A percentile compares a stretch with the other conserved stretches of the same genome.
These are phyloP conservation scores for Sporothrix curviconia DNA, from an alignment of 2,329 filamentous ascomycete species.

Conservation along the genomic window DNA sequence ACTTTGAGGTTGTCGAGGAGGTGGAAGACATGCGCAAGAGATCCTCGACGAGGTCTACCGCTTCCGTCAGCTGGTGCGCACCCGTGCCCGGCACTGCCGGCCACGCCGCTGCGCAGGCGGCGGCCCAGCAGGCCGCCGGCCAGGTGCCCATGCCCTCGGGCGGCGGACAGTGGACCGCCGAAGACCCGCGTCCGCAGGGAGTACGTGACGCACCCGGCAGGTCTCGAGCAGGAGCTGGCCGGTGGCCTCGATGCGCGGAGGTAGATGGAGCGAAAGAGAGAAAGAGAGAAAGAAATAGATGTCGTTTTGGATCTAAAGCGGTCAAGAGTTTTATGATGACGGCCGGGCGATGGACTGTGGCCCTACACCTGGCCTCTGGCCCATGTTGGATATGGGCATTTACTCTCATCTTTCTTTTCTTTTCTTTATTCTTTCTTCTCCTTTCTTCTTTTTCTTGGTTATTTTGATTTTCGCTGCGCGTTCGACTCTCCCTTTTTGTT, in stretches of 20 bases:
- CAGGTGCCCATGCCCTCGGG: conserved; percentile 48
- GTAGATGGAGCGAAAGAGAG: conserved; percentile 20
- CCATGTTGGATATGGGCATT: no score
- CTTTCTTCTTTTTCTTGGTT: no score
- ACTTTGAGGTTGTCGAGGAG: conserved; percentile 96
- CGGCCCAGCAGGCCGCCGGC: conserved; percentile 28
- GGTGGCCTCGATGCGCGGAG: conserved; percentile 49
- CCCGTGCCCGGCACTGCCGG: conserved; percentile 35
- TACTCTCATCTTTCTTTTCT: no score
- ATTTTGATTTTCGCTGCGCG: not conserved
- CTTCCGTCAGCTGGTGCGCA: conserved; percentile 64
- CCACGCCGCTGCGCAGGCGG: conserved; percentile 21
- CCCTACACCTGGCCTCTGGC: no score
- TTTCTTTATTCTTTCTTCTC: no score
- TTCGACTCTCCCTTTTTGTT: not conserved
- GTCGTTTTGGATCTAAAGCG: no score
- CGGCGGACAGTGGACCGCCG: conserved; percentile 49
- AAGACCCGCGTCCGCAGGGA: conserved; percentile 57
- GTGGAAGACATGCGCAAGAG: conserved; percentile 90
- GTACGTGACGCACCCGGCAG: conserved; percentile 42
- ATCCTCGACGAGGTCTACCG: conserved; percentile 89
- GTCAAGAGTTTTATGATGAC: no score
- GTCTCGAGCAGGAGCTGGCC: conserved; percentile 54
- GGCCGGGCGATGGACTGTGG: no score
- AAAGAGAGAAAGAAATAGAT: no score